Percentiles rank a stretch among this genome's conserved stretches.
Conservation (phyloP, 2,329 filamentous ascomycete genomes). For the Aciculosporium take region DNA sequence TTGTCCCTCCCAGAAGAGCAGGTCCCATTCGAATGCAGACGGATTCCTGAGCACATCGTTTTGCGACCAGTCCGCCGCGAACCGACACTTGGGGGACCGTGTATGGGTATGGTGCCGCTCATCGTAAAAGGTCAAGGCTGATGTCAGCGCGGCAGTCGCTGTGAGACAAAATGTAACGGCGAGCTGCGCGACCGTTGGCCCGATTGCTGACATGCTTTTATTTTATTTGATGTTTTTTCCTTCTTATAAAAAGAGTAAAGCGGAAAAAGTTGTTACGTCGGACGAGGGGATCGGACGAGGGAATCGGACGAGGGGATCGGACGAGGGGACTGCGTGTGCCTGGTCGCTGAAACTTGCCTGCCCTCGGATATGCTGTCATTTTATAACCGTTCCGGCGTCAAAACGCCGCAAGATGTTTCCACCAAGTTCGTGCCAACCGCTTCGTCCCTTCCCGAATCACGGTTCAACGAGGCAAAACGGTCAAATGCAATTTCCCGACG, state of each 20-base stretch:
- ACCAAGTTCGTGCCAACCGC: not conserved
- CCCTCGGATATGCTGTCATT: not conserved
- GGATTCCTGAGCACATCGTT: conserved; percentile 16
- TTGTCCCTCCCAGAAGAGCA: conserved; percentile 30
- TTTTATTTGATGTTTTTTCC: no score
- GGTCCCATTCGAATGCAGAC: conserved; percentile 20
- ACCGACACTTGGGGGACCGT: conserved; percentile 15
- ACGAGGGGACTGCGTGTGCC: not conserved
- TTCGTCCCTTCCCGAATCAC: not conserved
- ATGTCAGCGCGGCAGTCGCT: not conserved
- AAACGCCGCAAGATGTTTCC: not conserved
- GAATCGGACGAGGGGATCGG: not conserved
- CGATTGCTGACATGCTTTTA: not conserved
- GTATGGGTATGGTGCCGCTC: not conserved
- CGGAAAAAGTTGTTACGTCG: no score
- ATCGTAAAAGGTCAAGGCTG: not conserved
- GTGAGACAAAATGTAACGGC: not conserved
- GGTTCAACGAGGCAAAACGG: not conserved
- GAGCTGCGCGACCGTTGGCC: not conserved
- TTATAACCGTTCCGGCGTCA: not conserved
- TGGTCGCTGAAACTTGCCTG: not conserved
- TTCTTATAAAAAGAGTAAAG: no score
- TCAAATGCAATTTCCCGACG: no score
- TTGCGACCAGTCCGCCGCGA: conserved; percentile 17
- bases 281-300: no score